Evolutionary conservation across 73 alveolate species (phyloP), one percentile per base, ranked within the genome.

Genomic region (Blepharisma stoltei): DNA sequence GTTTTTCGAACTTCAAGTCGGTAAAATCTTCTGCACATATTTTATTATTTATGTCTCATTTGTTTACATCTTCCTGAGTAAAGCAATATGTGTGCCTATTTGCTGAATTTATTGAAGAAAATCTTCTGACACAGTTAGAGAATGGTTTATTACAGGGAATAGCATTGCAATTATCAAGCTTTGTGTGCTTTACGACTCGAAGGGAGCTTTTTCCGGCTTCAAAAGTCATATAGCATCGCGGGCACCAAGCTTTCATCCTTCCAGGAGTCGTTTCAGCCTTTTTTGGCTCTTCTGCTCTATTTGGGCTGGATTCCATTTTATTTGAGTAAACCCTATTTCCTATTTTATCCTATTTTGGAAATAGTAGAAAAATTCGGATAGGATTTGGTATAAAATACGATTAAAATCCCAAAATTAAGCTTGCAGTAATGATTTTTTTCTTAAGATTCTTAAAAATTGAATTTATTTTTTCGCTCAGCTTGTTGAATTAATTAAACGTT

Each of bases 141-240:
- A n/a, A n/a, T 25, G 38, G 18, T 20, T 38, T n/a, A 25, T n/a
- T 60, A 25, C 73, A 60, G 11, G 73, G 73, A 25, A 60, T 60
- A 0, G 18, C 23, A 38, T 60, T 38, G 46, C 73, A 60, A 14
- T 60, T n/a, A 9, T 8, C n/a, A 60, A 60, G 38, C 37, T 60
- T n/a, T 14, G 73, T 38, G 47, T 60, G 73, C 73, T 60, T 60
- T 60, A 60, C 37, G 5, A 38, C 73, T 60, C 73, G 38, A 14
- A 38, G 23, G 14, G 73, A 60, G 45, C 23, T 60, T 25, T 60
- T 60, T n/a, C 73, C 73, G 2, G 73, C 73, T 60, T 60, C 73
- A 5, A 60, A 60, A 9, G 73, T 60, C 73, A 60, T 60, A 25
- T 14, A 60, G 45, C 73, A 60, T 25, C 23, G 14, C 4, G 73